Evolutionary conservation across 768 basidiomycete species (phyloP), one percentile per base, ranked within the genome.

Genomic region (Podaxis sp.): DNA sequence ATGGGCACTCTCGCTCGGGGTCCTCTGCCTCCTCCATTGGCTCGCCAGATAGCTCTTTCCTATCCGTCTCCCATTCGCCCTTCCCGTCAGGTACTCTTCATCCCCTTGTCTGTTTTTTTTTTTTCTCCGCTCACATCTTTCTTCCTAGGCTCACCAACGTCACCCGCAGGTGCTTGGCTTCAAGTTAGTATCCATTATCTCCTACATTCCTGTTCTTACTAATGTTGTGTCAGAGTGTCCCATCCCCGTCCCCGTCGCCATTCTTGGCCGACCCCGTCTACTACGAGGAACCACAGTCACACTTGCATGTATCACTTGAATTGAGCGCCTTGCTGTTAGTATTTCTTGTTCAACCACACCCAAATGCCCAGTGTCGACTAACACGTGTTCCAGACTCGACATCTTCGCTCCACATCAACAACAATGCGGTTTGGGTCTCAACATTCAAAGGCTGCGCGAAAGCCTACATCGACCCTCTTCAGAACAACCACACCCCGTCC

Each of bases 381-480:
- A 55, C 26, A n/a, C 54, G 24, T 9, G 64, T 64, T 67, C 30
- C 69, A 93, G 91, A 59, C 72, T 93, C 64, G 87, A 92, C 67
- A 87, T 92, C 51, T 90, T 93, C 68, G 73, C 89, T 19, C 85
- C 87, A 13, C 90, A 93, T 71, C 85, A 85, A 56, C 86, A 87
- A 67, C 92, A 92, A 73, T 87, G 85, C 67, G 87, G 89, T 52
- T 76, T 93, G 7, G 88, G 87, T 59, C 76, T 91, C 59, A 82
- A 92, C 72, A 85, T 87, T 71, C 86, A 83, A 17, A 82, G 82
- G 52, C 77, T 93, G 52, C 78, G 87, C 36, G 86, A 88, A 53
- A 85, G 85, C 38, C 76, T 92, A 46, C 76, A 74, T 49, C 77
- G 80, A 4, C 82, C 87, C 15, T 59, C 71, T 3, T 67, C 81